These are phyloP conservation scores for Calonectria honghensis DNA, from an alignment of 2,329 filamentous ascomycete genomes.

Conservation along the genomic window DNA sequence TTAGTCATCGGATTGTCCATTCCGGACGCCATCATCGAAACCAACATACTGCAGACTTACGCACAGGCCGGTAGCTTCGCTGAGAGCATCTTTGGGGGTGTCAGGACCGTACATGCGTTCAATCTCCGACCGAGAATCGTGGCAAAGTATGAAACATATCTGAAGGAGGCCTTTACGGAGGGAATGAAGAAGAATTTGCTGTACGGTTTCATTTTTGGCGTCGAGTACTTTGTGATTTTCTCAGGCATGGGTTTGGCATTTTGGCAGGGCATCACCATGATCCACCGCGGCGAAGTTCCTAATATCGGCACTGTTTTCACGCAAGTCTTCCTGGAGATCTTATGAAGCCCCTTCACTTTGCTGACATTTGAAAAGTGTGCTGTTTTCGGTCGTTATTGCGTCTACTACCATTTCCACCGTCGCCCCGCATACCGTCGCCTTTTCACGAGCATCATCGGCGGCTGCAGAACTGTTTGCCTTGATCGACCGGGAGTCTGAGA, in stretches of 20 bases:
- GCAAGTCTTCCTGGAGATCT: constrained; percentile 39
- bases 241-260: constrained; percentile 66
- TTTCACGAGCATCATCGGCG: constrained; percentile 60
- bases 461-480: constrained; percentile 61
- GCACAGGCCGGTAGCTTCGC: constrained; percentile 60
- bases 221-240: constrained; percentile 64
- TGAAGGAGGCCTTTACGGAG: constrained; percentile 59
- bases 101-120: constrained; percentile 66
- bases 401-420: constrained; percentile 60
- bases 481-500: constrained; percentile 61
- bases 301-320: constrained; percentile 63
- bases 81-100: constrained; percentile 61
- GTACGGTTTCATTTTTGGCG: constrained; percentile 62
- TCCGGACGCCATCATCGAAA: constrained; percentile 55
- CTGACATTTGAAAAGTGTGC: constrained; percentile 53
- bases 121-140: constrained; percentile 63
- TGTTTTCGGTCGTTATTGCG: constrained; percentile 63
- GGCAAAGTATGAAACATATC: constrained; percentile 62
- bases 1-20: constrained; percentile 53
- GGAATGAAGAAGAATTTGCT: constrained; percentile 63
- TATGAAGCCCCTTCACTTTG: background rate
- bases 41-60: constrained; percentile 60
- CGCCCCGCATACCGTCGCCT: constrained; percentile 61
- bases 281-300: constrained; percentile 60
- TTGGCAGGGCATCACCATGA: constrained; percentile 66